Conservation (phyloP, 2,329 filamentous ascomycete species). For the Chrysoporthe puriensis region DNA sequence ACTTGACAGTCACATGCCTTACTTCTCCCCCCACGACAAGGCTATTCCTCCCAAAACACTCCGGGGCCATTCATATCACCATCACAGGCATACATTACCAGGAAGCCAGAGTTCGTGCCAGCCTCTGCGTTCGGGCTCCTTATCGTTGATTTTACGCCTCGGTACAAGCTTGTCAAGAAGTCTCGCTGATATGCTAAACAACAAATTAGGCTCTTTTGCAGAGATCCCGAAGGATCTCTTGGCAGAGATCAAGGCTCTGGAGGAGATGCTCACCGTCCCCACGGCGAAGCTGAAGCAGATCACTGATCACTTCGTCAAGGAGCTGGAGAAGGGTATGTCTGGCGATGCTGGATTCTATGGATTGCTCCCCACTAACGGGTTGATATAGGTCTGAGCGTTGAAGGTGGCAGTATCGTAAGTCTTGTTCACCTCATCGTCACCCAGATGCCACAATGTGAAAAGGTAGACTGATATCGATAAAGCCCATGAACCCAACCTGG, state of each 20-base stretch:
- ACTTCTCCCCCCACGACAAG: slow-evolving; percentile 23
- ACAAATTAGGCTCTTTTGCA: slow-evolving; percentile 75
- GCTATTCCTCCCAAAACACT: slow-evolving; percentile 22
- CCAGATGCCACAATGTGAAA: neutral
- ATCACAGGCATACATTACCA: slow-evolving; percentile 21
- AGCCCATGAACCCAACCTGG: slow-evolving; percentile 99
- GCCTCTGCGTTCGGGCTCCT: neutral
- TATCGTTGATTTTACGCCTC: neutral
- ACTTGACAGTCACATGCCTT: slow-evolving; percentile 22
- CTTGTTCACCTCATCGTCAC: neutral
- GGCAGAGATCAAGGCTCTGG: slow-evolving; percentile 78
- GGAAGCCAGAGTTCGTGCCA: slow-evolving; percentile 1
- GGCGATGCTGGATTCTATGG: neutral
- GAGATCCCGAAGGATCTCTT: slow-evolving; percentile 87
- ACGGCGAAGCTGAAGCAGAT: slow-evolving; percentile 84
- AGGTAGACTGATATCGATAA: slow-evolving; percentile 23
- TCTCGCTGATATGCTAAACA: neutral
- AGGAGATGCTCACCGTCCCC: slow-evolving; percentile 81
- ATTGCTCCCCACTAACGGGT: slow-evolving; percentile 21
- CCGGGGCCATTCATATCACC: slow-evolving; percentile 23
- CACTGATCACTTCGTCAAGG: slow-evolving; percentile 84
- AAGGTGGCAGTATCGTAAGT: slow-evolving; percentile 91
- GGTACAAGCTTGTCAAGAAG: neutral
- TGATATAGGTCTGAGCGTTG: slow-evolving; percentile 71
- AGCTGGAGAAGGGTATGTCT: slow-evolving; percentile 78